These are phyloP conservation scores for Aspergillus panamensis DNA, from an alignment of 495 filamentous ascomycete genomes.

Conservation along the genomic window DNA sequence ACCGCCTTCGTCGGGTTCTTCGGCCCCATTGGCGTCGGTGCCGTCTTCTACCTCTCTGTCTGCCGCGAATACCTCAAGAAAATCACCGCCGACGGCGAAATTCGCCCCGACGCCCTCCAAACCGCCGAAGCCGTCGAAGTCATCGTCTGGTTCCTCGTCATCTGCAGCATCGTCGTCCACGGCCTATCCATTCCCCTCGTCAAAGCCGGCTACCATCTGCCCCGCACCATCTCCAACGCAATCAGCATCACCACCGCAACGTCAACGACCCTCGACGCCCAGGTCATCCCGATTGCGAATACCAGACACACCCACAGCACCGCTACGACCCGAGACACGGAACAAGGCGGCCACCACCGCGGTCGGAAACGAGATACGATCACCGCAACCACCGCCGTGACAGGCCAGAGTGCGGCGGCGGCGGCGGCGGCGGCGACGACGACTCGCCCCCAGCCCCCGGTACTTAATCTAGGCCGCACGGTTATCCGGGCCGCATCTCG, in stretches of 20 bases:
- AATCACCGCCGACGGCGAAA: constrained; percentile 54
- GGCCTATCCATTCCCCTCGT: constrained; percentile 81
- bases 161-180: constrained; percentile 87
- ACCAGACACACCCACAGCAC: constrained; percentile 37
- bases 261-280: constrained; percentile 21
- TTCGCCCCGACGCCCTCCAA: constrained; percentile 61
- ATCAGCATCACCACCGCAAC: constrained; percentile 36
- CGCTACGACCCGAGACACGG: constrained; percentile 28
- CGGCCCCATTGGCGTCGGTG: constrained; percentile 90
- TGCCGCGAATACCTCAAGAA: constrained; percentile 60
- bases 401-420: constrained; percentile 5
- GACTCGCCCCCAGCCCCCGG: constrained; percentile 30
- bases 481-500: constrained; percentile 34
- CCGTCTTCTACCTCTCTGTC: constrained; percentile 85
- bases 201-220: constrained; percentile 77
- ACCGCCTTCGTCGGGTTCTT: constrained; percentile 89
- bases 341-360: constrained; percentile 20
- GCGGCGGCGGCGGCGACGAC: constrained; percentile 8
- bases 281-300: constrained; percentile 26
- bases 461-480: constrained; percentile 52
- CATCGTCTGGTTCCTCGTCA: constrained; percentile 81
- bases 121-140: constrained; percentile 63
- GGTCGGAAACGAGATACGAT: constrained; percentile 17
- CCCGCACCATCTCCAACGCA: constrained; percentile 66
- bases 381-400: not conserved